A percentile compares a stretch with the other conserved stretches of the same genome.
These are phyloP conservation scores for Agastache rugosa DNA, from an alignment of 257 asterid species.

Conservation along the genomic window DNA sequence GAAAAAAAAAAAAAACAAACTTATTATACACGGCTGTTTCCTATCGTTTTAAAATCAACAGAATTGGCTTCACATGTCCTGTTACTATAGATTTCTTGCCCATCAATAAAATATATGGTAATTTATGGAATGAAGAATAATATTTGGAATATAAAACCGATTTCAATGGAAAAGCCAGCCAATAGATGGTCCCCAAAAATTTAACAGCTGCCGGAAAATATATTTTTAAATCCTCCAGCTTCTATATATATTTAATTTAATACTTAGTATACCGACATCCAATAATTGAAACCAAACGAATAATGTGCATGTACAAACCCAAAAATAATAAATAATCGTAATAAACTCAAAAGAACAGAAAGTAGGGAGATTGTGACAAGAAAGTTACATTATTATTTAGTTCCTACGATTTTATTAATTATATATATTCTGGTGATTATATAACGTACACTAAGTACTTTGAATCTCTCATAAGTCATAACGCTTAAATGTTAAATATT, in stretches of 20 bases:
- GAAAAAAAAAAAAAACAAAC: neutral
- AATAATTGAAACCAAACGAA: conserved; percentile 50
- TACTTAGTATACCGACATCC: conserved; percentile 28
- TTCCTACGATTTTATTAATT: neutral
- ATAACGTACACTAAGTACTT: conserved; percentile 43
- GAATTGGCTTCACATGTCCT: conserved; percentile 38
- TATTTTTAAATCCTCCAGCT: conserved; percentile 35
- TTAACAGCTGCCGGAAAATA: conserved; percentile 40
- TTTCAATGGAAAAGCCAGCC: conserved; percentile 37
- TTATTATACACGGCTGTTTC: neutral
- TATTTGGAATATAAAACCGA: conserved; percentile 24
- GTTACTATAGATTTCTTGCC: conserved; percentile 32
- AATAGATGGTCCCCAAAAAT: conserved; percentile 43
- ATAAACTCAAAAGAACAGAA: conserved; percentile 17
- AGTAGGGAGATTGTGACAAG: conserved; percentile 35
- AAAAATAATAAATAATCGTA: neutral
- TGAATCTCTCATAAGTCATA: conserved; percentile 33
- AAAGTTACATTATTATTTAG: conserved; percentile 33
- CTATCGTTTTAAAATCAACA: neutral
- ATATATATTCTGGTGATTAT: conserved; percentile 16
- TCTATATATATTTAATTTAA: neutral
- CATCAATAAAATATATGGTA: conserved; percentile 19
- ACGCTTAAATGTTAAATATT: neutral
- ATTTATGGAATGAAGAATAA: conserved; percentile 25
- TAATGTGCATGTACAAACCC: conserved; percentile 38